Evolutionary conservation across 306 rosid species (phyloP), one percentile per base, ranked within the genome.

Genomic region (Cajanus cajan): DNA sequence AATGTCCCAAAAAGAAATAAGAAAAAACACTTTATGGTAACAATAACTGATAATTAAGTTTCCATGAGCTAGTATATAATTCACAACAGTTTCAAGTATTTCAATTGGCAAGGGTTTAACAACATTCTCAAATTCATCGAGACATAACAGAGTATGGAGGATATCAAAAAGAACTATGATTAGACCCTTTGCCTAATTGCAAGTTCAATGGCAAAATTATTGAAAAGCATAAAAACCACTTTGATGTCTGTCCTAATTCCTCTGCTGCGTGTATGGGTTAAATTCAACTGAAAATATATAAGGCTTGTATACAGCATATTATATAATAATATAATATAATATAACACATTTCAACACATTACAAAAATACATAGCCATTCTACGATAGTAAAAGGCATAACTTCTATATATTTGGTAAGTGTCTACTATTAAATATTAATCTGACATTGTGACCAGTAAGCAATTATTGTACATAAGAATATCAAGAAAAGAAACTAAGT

Each of bases 381-480:
- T 15, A 41, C 43, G 78, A 78, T 61, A 43, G 40, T 41, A 37
- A 33, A 37, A 52, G 33, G 43, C 75, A 66, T 50, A 37, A 31
- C 18, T 61, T 72, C 85, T 58, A 3, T 44, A 66, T 54, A 24
- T 41, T 41, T 21, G 34, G 31, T 34, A 16, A 33, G 15, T 11
- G 37, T 21, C 16, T 61, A 37, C 21, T 33, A 41, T 57, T 52
- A 16, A 28, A 28, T 33, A 41, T 57, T 62, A 16, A n/a, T n/a
- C n/a, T n/a, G n/a, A 51, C 25, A 61, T n/a, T n/a, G n/a, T n/a
- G 73, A 43, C 44, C 52, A 64, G 12, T 9, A 67, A 73, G 57
- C 40, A 67, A 34, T 83, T 21, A 66, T 36, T n/a, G 28, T 79
- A 74, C 71, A 14, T 34, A 57, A 57, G 43, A 54, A 50, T 70